Base-by-base conservation (phyloP, 2,329 filamentous ascomycete genomes). In the Zymoseptoria ardabiliae region DNA sequence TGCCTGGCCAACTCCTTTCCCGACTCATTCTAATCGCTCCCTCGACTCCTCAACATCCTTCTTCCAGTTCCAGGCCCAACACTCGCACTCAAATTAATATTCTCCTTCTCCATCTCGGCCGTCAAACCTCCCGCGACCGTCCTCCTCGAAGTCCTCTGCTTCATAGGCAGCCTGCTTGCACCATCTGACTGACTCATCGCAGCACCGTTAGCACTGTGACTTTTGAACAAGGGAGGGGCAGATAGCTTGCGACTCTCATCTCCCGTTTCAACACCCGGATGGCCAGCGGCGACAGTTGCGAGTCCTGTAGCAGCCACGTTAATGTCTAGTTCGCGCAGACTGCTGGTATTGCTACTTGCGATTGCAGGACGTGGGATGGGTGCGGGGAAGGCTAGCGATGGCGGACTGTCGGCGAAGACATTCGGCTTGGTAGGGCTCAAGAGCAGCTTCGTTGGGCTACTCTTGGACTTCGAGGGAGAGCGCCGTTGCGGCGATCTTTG, bases 241-340 rank as follows among this genome's bases (percentile, higher is more conserved):
- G 69, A 67, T 35, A 66, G 63, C 63, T 69, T 67, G 64, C 65
- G 59, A 58, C 48, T 55, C 53, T 54, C 58, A 57, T 35, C 57
- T 54, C 71, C 73, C 49, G 68, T 61, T 57, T 75, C 70, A 60
- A 69, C 54, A 70, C 70, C 53, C 65, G 67, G 56, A 58, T 61
- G 54, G 61, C 60, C 52, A 64, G 61, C 50, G 62, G 64, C 50
- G 63, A 62, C 41, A 57, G 55, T 54, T 55, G 59, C 50, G 53
- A 60, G 58, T 63, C 63, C 63, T 62, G 61, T 55, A 28, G 64
- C 62, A 48, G 77, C 66, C 54, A 74, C 67, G 59, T 69, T 67
- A 55, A 78, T 72, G 65, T 80, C 78, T n/a, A 80, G 70, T 64
- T 80, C 78, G 56, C 78, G 73, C 19, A 80, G 70, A 58, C 75